Evolutionary conservation across 202 grass and related monocot species (phyloP).

Genomic region (Musa balbisiana): DNA sequence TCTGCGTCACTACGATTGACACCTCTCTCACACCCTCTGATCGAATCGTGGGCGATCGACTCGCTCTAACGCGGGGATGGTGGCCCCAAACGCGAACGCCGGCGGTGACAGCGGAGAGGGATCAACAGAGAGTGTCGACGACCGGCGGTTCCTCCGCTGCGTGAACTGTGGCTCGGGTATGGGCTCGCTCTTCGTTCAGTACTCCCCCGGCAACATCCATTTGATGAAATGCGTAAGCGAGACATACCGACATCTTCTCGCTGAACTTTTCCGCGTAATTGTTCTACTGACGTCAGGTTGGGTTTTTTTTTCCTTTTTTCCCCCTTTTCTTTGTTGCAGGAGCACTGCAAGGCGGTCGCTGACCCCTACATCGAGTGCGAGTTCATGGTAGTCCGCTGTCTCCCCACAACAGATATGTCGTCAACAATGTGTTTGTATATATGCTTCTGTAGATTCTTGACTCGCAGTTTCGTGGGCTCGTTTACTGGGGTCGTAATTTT

Average conservation of each 20-base stretch:
- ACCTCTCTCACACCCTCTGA: not conserved
- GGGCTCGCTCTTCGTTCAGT: constrained; percentile 74
- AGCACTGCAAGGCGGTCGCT: constrained; percentile 70
- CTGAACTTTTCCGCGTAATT: not conserved
- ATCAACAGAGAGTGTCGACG: not conserved
- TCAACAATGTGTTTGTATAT: not conserved
- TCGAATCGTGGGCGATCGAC: not conserved
- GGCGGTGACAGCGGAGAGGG: not conserved
- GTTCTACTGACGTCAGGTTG: not conserved
- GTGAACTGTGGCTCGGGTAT: constrained; percentile 53
- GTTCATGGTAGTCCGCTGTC: constrained; percentile 53
- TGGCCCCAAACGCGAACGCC: not conserved
- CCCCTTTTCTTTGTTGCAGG: constrained; percentile 23
- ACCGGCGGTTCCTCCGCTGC: constrained; percentile 40
- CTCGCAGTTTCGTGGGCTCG: not conserved
- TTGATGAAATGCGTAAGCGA: constrained; percentile 94
- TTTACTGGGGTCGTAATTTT: not conserved
- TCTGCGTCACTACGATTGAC: too few relatives aligned
- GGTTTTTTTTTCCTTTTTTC: not conserved
- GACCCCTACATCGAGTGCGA: constrained; percentile 98
- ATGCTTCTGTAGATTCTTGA: not conserved
- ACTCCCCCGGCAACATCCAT: constrained; percentile 87
- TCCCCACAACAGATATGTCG: not conserved
- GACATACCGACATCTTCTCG: not conserved
- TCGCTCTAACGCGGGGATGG: not conserved